A percentile compares a stretch with the other conserved stretches of the same genome.
Conservation (phyloP, 2,329 filamentous ascomycete genomes). For the Aspergillus aculeatus region DNA sequence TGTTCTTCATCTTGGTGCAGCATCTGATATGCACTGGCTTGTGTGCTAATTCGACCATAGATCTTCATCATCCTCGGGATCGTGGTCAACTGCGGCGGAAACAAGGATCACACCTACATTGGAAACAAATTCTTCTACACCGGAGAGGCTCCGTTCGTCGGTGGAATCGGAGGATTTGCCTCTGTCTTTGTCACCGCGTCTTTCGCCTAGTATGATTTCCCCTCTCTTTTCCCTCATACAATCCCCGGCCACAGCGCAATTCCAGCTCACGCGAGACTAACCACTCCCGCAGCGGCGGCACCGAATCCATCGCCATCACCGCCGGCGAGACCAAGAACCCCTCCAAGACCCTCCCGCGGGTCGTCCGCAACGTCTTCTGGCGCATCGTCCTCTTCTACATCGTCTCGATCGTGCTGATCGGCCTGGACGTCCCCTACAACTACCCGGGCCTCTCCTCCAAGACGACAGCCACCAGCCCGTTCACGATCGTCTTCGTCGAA, state of each 20-base stretch:
- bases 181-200: conserved; percentile 63
- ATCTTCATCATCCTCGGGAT: conserved; percentile 65
- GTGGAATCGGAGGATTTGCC: conserved; percentile 64
- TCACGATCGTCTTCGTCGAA: conserved; percentile 62
- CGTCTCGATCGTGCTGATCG: conserved; percentile 54
- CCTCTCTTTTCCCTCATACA: not conserved
- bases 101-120: conserved; percentile 54
- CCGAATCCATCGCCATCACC: conserved; percentile 65
- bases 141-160: conserved; percentile 63
- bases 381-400: conserved; percentile 59
- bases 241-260: not conserved
- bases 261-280: conserved; percentile 11
- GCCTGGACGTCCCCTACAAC: conserved; percentile 60
- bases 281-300: conserved; percentile 49
- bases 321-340: conserved; percentile 66
- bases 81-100: conserved; percentile 59
- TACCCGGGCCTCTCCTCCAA: conserved; percentile 47
- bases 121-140: conserved; percentile 59
- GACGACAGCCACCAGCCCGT: conserved; percentile 51
- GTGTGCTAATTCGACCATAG: conserved; percentile 30
- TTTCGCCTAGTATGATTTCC: conserved; percentile 53
- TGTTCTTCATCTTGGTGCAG: conserved; percentile 12
- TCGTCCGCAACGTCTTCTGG: conserved; percentile 67
- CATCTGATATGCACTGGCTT: conserved; percentile 31
- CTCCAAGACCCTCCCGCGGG: conserved; percentile 58